phyloP scores from a whole-genome alignment of 169 alveolate genomes.

The Plasmodium coatneyi region DNA sequence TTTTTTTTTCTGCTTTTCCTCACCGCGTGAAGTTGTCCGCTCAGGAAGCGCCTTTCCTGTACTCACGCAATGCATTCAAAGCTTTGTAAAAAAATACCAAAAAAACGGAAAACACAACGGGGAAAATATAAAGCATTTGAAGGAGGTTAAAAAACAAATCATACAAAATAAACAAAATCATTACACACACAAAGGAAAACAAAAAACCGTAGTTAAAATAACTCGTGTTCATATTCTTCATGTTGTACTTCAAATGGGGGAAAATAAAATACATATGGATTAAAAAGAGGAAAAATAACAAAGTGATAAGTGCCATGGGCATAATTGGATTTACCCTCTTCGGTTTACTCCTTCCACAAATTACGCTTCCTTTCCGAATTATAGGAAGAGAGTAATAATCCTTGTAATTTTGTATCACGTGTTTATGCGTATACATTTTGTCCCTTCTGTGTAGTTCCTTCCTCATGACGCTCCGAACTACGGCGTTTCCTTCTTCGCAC shows the following conservation, averaged over 20 bases:
- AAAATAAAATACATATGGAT: conserved; percentile 40
- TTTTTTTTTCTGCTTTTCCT: neutral
- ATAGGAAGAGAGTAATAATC: conserved; percentile 49
- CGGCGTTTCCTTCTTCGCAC: neutral
- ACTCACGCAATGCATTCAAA: conserved; percentile 17
- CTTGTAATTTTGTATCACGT: conserved; percentile 7
- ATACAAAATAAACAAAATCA: conserved; percentile 39
- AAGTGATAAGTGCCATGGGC: neutral
- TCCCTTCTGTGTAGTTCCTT: neutral
- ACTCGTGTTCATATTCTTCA: conserved; percentile 28
- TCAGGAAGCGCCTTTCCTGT: neutral
- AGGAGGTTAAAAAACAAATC: conserved; percentile 50
- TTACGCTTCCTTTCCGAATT: neutral
- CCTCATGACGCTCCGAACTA: neutral
- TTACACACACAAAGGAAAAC: conserved; percentile 26
- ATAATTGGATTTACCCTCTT: neutral
- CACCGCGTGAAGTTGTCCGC: neutral
- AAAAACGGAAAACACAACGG: conserved; percentile 16
- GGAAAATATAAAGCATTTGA: conserved; percentile 12
- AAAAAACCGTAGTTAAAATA: conserved; percentile 31
- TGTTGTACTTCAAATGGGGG: conserved; percentile 26
- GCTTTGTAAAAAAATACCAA: conserved; percentile 50
- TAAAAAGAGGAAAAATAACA: conserved; percentile 16
- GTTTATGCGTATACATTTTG: neutral
- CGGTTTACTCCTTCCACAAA: neutral